Conservation (phyloP, 2,329 filamentous ascomycete species). For the Sarocladium oryzae region DNA sequence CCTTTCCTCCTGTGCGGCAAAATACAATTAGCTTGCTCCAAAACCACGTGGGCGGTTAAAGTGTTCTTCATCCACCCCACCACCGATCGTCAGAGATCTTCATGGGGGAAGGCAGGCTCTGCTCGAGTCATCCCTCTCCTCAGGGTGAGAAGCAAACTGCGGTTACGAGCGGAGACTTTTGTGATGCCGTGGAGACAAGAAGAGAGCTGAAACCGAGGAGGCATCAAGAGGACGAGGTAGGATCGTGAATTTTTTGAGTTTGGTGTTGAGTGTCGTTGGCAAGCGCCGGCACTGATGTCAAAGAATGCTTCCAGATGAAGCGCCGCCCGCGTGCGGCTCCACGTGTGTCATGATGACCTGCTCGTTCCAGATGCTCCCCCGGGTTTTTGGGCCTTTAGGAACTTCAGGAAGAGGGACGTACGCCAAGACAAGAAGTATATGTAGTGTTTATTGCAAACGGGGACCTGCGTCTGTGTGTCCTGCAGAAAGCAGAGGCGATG, state of each 20-base stretch:
- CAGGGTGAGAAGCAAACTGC: background rate
- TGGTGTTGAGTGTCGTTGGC: background rate
- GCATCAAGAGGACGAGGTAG: background rate
- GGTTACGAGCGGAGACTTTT: background rate
- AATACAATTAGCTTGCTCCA: slow-evolving; percentile 1
- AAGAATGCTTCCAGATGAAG: background rate
- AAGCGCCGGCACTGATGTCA: background rate
- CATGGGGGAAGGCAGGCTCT: background rate
- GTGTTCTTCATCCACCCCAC: background rate
- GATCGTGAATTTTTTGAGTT: background rate
- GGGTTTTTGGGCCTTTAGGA: background rate
- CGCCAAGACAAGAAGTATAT: background rate
- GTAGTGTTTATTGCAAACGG: background rate
- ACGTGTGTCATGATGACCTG: background rate
- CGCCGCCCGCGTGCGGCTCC: background rate
- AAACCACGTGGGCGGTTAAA: slow-evolving; percentile 10
- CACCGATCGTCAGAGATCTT: slow-evolving; percentile 6
- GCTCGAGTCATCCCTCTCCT: background rate
- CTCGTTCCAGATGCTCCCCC: background rate
- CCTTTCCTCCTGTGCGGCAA: slow-evolving; percentile 1
- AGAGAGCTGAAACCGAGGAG: background rate
- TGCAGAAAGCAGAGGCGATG: background rate
- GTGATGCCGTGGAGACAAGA: background rate
- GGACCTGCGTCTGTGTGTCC: slow-evolving; percentile 3
- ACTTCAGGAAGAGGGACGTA: background rate